These are phyloP conservation scores for Dictyostelium citrinum DNA, from an alignment of 78 protist genomes.

Conservation along the genomic window DNA sequence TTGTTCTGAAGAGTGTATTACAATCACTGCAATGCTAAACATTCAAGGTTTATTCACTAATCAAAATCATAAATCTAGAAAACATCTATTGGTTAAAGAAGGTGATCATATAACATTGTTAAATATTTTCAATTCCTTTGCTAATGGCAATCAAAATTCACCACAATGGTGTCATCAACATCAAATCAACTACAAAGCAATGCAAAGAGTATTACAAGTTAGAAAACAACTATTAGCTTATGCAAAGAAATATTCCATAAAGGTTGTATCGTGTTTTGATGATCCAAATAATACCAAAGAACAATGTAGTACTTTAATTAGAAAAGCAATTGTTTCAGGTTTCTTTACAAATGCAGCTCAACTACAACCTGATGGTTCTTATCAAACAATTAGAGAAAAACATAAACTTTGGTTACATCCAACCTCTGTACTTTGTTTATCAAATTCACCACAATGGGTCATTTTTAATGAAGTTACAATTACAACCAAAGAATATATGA, in stretches of 20 bases:
- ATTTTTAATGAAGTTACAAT: slow-evolving; percentile 80
- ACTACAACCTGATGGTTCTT: slow-evolving; percentile 49
- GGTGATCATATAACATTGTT: slow-evolving; percentile 93
- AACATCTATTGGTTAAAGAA: slow-evolving; percentile 75
- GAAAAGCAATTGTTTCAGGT: slow-evolving; percentile 79
- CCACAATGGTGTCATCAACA: slow-evolving; percentile 72
- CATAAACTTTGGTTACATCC: slow-evolving; percentile 85
- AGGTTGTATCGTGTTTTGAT: not conserved
- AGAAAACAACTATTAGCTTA: slow-evolving; percentile 72
- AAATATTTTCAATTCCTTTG: slow-evolving; percentile 63
- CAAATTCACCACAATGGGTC: slow-evolving; percentile 83
- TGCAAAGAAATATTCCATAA: slow-evolving; percentile 23
- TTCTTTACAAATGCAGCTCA: slow-evolving; percentile 87
- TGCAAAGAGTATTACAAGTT: slow-evolving; percentile 55
- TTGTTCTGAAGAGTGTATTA: slow-evolving; percentile 81
- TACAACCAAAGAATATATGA: slow-evolving; percentile 85
- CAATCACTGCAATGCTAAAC: slow-evolving; percentile 86
- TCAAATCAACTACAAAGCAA: slow-evolving; percentile 30
- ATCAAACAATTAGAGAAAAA: slow-evolving; percentile 34
- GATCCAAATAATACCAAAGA: not conserved
- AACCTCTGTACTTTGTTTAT: slow-evolving; percentile 67
- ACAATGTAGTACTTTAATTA: not conserved
- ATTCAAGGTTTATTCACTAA: slow-evolving; percentile 52
- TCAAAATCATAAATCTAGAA: not conserved
- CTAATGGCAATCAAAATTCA: not conserved